Conservation (phyloP, 208 protist genomes). For the Strigomonas galati region DNA sequence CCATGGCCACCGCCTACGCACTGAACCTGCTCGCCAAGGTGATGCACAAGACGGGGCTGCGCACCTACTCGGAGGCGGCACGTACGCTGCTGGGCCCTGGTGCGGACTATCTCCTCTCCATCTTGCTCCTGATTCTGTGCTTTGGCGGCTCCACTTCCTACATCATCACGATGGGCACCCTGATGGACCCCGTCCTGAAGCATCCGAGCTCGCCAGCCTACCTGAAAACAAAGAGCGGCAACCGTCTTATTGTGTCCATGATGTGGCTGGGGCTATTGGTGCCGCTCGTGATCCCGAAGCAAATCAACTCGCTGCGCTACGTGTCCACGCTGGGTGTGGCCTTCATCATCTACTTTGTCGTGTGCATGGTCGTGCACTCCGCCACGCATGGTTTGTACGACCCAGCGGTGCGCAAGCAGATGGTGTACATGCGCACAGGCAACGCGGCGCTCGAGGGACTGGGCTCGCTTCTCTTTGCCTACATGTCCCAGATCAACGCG, state of each 20-base stretch:
- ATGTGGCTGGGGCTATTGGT: constrained; percentile 59
- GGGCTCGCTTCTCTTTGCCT: constrained; percentile 42
- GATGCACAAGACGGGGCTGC: constrained; percentile 27
- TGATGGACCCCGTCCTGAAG: constrained; percentile 37
- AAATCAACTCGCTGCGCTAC: constrained; percentile 68
- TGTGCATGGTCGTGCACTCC: constrained; percentile 51
- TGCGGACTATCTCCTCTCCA: constrained; percentile 43
- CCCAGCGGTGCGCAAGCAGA: constrained; percentile 22
- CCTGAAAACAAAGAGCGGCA: constrained; percentile 30
- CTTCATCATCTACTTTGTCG: constrained; percentile 65
- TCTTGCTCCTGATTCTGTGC: constrained; percentile 42
- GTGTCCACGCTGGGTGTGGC: constrained; percentile 46
- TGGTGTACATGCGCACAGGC: constrained; percentile 30
- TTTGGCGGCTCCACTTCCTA: constrained; percentile 58
- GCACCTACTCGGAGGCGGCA: constrained; percentile 39
- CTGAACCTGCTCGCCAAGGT: constrained; percentile 44
- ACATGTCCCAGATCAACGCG: constrained; percentile 35
- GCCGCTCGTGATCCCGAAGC: constrained; percentile 57
- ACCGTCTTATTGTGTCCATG: constrained; percentile 38
- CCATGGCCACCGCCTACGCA: constrained; percentile 45
- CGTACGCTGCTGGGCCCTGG: constrained; percentile 44
- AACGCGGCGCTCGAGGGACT: constrained; percentile 48
- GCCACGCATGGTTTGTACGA: constrained; percentile 27
- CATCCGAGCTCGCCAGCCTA: constrained; percentile 23
- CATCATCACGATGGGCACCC: constrained; percentile 44